Conservation (phyloP, 306 rosid genomes). For the Adenanthera pavonina region DNA sequence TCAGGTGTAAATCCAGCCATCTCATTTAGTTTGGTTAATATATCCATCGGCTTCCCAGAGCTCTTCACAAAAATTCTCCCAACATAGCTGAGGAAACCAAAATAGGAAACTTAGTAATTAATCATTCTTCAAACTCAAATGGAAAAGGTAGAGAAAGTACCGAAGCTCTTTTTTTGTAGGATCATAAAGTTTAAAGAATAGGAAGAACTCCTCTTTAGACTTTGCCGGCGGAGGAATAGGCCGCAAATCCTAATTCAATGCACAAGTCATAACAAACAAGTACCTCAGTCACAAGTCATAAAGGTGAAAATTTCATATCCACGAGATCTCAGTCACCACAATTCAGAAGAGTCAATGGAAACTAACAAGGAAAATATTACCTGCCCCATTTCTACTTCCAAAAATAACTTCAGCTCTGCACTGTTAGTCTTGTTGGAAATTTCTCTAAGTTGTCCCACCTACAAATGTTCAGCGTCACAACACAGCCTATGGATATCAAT, state of each 20-base stretch:
- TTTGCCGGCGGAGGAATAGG: constrained; percentile 75
- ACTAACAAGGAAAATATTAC: constrained; percentile 49
- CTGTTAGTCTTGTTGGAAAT: constrained; percentile 68
- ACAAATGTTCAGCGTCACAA: constrained; percentile 33
- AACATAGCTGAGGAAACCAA: constrained; percentile 63
- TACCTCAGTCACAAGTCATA: constrained; percentile 26
- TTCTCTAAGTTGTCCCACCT: constrained; percentile 91
- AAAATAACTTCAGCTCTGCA: constrained; percentile 79
- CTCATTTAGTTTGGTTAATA: constrained; percentile 67
- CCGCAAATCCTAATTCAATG: constrained; percentile 64
- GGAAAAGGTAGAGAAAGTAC: constrained; percentile 50
- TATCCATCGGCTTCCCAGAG: constrained; percentile 72
- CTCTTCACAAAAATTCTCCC: constrained; percentile 79
- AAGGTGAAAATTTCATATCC: neutral
- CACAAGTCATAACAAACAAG: constrained; percentile 25
- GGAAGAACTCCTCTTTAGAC: constrained; percentile 76
- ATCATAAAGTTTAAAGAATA: constrained; percentile 86
- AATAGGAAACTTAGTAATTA: neutral
- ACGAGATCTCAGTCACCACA: neutral
- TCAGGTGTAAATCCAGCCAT: constrained; percentile 85
- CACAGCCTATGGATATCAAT: constrained; percentile 9
- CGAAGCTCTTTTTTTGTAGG: constrained; percentile 75
- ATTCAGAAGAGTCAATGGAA: constrained; percentile 19
- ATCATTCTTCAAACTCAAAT: constrained; percentile 5
- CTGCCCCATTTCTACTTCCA: constrained; percentile 83